A percentile compares a stretch with the other conserved stretches of the same genome.
phyloP scores from a whole-genome alignment of 2,329 filamentous ascomycete species.

The Lachnellula occidentalis region DNA sequence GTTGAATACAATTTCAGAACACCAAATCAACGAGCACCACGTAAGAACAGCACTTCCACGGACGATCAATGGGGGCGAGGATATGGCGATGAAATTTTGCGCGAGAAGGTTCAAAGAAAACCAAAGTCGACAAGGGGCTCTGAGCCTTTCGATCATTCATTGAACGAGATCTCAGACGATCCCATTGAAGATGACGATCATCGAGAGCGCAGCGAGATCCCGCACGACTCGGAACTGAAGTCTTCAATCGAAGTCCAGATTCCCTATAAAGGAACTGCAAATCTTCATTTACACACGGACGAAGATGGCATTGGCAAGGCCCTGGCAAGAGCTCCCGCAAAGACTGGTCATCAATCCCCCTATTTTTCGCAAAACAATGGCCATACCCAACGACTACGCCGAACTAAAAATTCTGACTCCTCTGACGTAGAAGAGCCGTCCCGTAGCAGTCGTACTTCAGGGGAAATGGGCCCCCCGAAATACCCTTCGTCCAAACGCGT shows the following conservation, averaged over 20 bases:
- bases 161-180: not conserved
- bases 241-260: not conserved
- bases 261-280: not conserved
- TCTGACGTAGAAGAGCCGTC: not conserved
- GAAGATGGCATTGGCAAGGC: not conserved
- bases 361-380: not conserved
- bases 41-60: not conserved
- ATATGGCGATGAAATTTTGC: not conserved
- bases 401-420: not conserved
- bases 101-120: not conserved
- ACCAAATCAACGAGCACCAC: not conserved
- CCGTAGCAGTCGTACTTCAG: not conserved
- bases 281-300: not conserved
- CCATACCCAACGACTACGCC: not conserved
- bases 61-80: not conserved
- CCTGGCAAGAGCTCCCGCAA: not conserved
- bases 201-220: not conserved
- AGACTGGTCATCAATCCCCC: not conserved
- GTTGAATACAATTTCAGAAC: not conserved
- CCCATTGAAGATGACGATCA: not conserved
- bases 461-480: not conserved
- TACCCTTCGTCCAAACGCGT: not conserved
- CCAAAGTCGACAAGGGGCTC: not conserved
- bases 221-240: not conserved
- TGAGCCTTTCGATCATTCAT: not conserved